These are phyloP conservation scores for Cytospora paraplurivora DNA, from an alignment of 2,329 filamentous ascomycete genomes.

Conservation along the genomic window DNA sequence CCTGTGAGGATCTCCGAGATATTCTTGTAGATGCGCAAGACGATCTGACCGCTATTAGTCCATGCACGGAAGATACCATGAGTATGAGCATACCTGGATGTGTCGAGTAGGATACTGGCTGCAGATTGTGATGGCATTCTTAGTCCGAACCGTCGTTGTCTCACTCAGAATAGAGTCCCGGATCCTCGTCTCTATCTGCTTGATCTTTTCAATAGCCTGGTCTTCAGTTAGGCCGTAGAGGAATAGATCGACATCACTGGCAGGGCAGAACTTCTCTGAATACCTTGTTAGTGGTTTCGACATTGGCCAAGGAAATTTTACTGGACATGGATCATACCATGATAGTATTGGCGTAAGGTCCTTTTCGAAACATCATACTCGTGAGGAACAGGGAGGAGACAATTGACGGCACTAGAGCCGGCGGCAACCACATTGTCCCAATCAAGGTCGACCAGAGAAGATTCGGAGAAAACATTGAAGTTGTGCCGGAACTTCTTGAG, in stretches of 20 bases:
- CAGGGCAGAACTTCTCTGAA: constrained; percentile 66
- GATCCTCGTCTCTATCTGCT: constrained; percentile 74
- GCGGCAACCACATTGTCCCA: constrained; percentile 83
- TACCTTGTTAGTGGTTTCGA: no score
- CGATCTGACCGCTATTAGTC: constrained; percentile 57
- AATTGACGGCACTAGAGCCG: constrained; percentile 79
- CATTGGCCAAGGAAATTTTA: not conserved
- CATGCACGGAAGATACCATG: not conserved
- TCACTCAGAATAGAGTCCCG: constrained; percentile 79
- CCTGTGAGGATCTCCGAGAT: constrained; percentile 83
- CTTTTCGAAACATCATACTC: constrained; percentile 64
- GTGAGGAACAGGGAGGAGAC: constrained; percentile 69
- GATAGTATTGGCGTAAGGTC: constrained; percentile 72
- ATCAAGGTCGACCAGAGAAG: constrained; percentile 71
- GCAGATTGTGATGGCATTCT: constrained; percentile 81
- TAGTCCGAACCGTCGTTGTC: constrained; percentile 81
- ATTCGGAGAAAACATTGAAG: constrained; percentile 81
- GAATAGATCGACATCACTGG: constrained; percentile 86
- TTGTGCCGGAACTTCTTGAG: constrained; percentile 75
- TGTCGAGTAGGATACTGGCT: constrained; percentile 83
- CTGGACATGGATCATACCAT: constrained; percentile 49
- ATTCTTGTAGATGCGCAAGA: constrained; percentile 82
- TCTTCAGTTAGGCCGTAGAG: constrained; percentile 78
- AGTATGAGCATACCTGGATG: constrained; percentile 54
- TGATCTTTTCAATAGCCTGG: constrained; percentile 80